Base-by-base conservation (phyloP, 352 stramenopile genomes). In the Pythium vanterpoolii region DNA sequence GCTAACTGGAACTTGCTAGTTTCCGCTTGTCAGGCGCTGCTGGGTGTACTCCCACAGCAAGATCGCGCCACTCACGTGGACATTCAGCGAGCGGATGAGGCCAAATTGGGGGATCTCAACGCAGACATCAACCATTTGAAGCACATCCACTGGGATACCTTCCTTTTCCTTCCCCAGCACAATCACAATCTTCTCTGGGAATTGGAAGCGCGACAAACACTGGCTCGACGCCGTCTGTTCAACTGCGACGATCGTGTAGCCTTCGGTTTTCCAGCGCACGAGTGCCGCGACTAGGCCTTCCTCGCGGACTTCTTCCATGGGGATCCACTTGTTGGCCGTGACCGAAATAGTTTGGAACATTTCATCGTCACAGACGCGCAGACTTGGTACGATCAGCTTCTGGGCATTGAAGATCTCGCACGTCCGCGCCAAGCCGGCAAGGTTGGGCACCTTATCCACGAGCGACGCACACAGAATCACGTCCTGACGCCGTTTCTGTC, bases 41-140 rank as follows among this genome's bases (percentile, higher is more conserved):
- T 97, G 94, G 19, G 93, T 98, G 72, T 98, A 98, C 68, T 98
- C 93, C 95, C 96, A 99, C 53, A 99, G 80, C 49, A 96, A 62
- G 23, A 99, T 83, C 19, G 96, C 93, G 46, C 94, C 96, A 56
- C 88, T 97, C 21, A 99, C 97, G 66, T 99, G 97, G 42, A 98
- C 96, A 62, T 99, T 99, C 27, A 99, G 83, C 46, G 89, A 98
- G 7, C 97, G 84, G 49, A 98, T 97, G 39, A 99, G 89, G 1
- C 97, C 97, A 48, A 98, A 89, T 67, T 99, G 97, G 18, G 97
- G 97, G 70, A 99, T 99, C 73, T 99, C 96, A 24, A 99, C 89
- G 60, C 96, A 99, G 18, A 94, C 68, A 62, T 99, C 96, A n/a
- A 98, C 90, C 31, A 91, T 73, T 56, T 98, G 86, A 9, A 99